These are phyloP conservation scores for Mrakia hoshinonis DNA, from an alignment of 768 basidiomycete genomes.

Conservation along the genomic window DNA sequence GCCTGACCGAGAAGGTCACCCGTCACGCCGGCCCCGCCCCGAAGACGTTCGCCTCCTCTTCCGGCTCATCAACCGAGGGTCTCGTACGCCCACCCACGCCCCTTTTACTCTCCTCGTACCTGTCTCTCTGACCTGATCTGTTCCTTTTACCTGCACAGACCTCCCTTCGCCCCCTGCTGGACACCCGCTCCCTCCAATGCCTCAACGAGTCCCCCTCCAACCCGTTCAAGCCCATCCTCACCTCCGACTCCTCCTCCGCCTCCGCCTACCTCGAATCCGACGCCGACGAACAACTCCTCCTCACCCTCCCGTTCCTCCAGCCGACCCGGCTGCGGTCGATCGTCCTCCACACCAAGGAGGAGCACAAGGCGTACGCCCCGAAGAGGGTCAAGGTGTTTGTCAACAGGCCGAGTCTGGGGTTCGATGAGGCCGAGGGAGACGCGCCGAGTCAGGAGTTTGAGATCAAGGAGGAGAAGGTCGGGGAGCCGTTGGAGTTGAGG, in stretches of 20 bases:
- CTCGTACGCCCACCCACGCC: constrained; percentile 14
- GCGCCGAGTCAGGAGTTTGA: constrained; percentile 54
- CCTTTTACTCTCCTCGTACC: background rate
- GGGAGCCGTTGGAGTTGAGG: constrained; percentile 47
- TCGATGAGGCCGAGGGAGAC: constrained; percentile 52
- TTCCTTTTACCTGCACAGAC: constrained; percentile 25
- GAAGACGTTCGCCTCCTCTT: constrained; percentile 28
- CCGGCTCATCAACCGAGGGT: constrained; percentile 26
- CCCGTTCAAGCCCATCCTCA: constrained; percentile 50
- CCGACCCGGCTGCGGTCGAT: constrained; percentile 19
- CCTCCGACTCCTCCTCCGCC: constrained; percentile 38
- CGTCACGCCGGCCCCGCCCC: constrained; percentile 38
- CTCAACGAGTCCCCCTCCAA: constrained; percentile 57
- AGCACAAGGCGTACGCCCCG: constrained; percentile 46
- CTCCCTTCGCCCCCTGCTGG: constrained; percentile 45
- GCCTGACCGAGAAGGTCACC: constrained; percentile 36
- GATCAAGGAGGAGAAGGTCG: constrained; percentile 46
- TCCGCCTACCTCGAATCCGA: constrained; percentile 55
- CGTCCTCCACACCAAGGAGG: background rate
- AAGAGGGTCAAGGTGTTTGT: constrained; percentile 55
- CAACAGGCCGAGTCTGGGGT: constrained; percentile 55
- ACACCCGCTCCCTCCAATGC: constrained; percentile 55
- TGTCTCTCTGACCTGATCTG: background rate
- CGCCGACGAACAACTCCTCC: constrained; percentile 49
- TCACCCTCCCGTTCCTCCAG: constrained; percentile 28